Evolutionary conservation across 768 basidiomycete genomes (phyloP).

Genomic region (Lactarius evosmus): DNA sequence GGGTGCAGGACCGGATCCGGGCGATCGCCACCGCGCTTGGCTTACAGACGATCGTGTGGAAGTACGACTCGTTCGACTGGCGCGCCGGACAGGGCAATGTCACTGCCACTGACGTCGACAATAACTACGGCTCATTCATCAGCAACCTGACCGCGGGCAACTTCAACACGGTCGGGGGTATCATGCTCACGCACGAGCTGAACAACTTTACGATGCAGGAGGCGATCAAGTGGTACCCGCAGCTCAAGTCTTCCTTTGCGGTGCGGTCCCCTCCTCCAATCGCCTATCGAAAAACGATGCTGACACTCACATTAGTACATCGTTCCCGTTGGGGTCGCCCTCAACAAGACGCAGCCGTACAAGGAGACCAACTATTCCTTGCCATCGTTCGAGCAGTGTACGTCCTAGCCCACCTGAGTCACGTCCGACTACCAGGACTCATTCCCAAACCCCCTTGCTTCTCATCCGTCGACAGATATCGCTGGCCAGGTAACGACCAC

Average conservation of each 20-base stretch:
- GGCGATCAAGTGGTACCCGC: slow-evolving; percentile 49
- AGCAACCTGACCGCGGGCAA: slow-evolving; percentile 14
- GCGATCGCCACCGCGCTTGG: slow-evolving; percentile 66
- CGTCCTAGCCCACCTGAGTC: slow-evolving; percentile 22
- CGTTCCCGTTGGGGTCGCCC: slow-evolving; percentile 52
- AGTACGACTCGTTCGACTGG: slow-evolving; percentile 70
- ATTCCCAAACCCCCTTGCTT: neutral
- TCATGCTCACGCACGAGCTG: slow-evolving; percentile 57
- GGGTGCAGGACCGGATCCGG: slow-evolving; percentile 57
- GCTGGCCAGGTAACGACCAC: neutral
- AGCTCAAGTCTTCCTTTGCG: slow-evolving; percentile 44
- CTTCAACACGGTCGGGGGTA: slow-evolving; percentile 39
- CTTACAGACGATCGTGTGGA: slow-evolving; percentile 72
- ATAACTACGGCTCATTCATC: slow-evolving; percentile 16
- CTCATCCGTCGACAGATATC: neutral
- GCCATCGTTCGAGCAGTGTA: slow-evolving; percentile 49
- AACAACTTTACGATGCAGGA: slow-evolving; percentile 62
- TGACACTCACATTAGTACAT: slow-evolving; percentile 33
- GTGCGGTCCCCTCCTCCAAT: slow-evolving; percentile 32
- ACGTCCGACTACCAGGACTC: neutral
- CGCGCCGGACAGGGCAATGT: slow-evolving; percentile 30
- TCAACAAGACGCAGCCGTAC: slow-evolving; percentile 53
- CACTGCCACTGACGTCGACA: slow-evolving; percentile 20
- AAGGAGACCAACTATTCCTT: slow-evolving; percentile 44
- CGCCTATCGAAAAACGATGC: neutral